These are phyloP conservation scores for Aspergillus egyptiacus DNA, from an alignment of 495 filamentous ascomycete genomes.

Conservation along the genomic window DNA sequence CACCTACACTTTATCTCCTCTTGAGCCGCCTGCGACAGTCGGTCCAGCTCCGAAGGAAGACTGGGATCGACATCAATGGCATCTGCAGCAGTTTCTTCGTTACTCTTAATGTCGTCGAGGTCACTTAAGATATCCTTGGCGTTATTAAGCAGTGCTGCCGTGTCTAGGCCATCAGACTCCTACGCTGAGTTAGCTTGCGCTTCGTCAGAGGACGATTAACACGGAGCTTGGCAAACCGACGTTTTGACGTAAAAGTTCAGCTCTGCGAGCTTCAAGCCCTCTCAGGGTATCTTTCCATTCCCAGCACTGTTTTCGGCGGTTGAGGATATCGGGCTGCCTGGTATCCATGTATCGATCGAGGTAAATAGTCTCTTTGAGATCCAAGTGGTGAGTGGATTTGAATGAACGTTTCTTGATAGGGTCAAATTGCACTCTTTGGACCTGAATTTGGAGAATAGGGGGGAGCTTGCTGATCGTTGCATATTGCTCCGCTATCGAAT, in stretches of 20 bases:
- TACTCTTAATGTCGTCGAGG: conserved; percentile 20
- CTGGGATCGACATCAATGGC: conserved; percentile 25
- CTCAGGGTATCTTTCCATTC: conserved; percentile 60
- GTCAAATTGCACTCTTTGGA: conserved; percentile 72
- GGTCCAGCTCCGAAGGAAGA: conserved; percentile 28
- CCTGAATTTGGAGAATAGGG: conserved; percentile 81
- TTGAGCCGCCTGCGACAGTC: conserved; percentile 28
- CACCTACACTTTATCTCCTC: conserved; percentile 37
- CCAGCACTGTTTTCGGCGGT: conserved; percentile 65
- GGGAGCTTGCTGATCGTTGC: conserved; percentile 71
- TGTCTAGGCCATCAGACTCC: conserved; percentile 34
- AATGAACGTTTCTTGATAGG: conserved; percentile 50
- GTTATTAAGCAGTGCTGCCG: conserved; percentile 26
- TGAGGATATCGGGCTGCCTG: conserved; percentile 49
- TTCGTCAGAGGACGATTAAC: neutral
- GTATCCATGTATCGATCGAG: conserved; percentile 86
- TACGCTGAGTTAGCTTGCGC: conserved; percentile 9
- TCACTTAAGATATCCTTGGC: conserved; percentile 30
- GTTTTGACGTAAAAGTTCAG: conserved; percentile 39
- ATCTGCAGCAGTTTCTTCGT: conserved; percentile 22
- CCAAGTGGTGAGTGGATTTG: conserved; percentile 75
- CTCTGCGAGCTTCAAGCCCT: conserved; percentile 44
- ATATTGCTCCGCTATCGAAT: conserved; percentile 58
- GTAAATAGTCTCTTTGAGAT: conserved; percentile 70
- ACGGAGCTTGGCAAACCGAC: conserved; percentile 30